Percentiles rank a stretch among this genome's conserved stretches.
These are phyloP conservation scores for Uncinocarpus reesii DNA, from an alignment of 2,329 filamentous ascomycete genomes.

Conservation along the genomic window DNA sequence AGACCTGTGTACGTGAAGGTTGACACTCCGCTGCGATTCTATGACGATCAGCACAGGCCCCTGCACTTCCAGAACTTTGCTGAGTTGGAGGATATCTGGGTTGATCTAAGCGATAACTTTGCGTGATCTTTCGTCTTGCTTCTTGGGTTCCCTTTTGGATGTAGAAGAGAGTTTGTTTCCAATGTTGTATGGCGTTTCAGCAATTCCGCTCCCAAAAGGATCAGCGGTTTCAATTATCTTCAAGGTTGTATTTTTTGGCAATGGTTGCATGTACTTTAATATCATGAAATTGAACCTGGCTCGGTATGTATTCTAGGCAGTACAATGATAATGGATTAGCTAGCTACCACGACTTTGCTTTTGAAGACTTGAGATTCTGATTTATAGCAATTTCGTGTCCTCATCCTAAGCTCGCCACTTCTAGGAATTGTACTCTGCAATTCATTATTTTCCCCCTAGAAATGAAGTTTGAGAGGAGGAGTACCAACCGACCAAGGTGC, in stretches of 20 bases:
- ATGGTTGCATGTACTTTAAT: slow-evolving; percentile 8
- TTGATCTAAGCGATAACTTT: slow-evolving; percentile 87
- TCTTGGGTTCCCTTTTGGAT: slow-evolving; percentile 12
- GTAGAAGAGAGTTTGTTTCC: background rate
- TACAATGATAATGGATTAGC: slow-evolving; percentile 1
- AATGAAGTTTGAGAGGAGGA: too few relatives aligned
- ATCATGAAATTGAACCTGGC: background rate
- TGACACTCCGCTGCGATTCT: slow-evolving; percentile 81
- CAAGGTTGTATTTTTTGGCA: background rate
- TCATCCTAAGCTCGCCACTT: too few relatives aligned
- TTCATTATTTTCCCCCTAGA: too few relatives aligned
- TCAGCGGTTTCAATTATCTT: background rate
- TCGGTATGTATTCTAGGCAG: slow-evolving; percentile 2
- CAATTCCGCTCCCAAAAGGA: background rate
- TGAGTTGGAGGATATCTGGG: slow-evolving; percentile 92
- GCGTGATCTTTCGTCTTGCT: slow-evolving; percentile 47
- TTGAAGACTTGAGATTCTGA: too few relatives aligned
- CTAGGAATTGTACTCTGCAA: too few relatives aligned
- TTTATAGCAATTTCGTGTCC: too few relatives aligned
- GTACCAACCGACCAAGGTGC: too few relatives aligned
- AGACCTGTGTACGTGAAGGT: slow-evolving; percentile 83
- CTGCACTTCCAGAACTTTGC: slow-evolving; percentile 96
- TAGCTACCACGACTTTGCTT: too few relatives aligned
- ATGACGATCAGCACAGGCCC: slow-evolving; percentile 82
- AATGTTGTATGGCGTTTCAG: background rate